Conservation (phyloP, 768 basidiomycete species). For the Rhodosporidiobolus sp. region DNA sequence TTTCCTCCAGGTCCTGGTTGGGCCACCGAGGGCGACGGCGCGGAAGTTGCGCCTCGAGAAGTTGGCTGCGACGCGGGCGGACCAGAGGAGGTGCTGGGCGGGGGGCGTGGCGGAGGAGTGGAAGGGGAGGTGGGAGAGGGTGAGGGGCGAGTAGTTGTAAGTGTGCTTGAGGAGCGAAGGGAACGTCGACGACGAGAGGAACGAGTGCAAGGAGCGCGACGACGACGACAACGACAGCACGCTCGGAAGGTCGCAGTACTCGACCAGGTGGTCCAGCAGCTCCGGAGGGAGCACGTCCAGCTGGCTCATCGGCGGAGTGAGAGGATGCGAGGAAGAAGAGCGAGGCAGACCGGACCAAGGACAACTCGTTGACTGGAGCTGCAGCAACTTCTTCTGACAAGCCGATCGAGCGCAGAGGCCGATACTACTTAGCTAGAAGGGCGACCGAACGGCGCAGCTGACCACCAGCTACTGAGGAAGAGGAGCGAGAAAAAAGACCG, state of each 20-base stretch:
- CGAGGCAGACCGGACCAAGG: no score
- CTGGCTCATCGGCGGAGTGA: no score
- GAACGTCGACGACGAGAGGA: background rate
- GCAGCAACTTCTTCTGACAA: no score
- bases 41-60: background rate
- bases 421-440: no score
- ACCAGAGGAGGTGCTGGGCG: background rate
- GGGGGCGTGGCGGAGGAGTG: background rate
- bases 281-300: conserved; percentile 14
- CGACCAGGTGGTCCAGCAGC: conserved; percentile 10
- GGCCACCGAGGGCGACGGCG: background rate
- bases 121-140: conserved; percentile 6
- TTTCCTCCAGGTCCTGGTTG: background rate
- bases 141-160: background rate
- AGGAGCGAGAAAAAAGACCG: no score
- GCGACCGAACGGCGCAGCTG: no score
- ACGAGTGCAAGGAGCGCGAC: background rate
- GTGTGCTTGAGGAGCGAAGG: background rate
- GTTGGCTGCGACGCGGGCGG: background rate
- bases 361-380: no score
- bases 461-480: no score
- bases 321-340: no score
- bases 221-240: conserved; percentile 13
- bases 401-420: no score
- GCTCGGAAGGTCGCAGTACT: background rate